phyloP scores from a whole-genome alignment of 805 yeast species.

The Ogataea zsoltii region DNA sequence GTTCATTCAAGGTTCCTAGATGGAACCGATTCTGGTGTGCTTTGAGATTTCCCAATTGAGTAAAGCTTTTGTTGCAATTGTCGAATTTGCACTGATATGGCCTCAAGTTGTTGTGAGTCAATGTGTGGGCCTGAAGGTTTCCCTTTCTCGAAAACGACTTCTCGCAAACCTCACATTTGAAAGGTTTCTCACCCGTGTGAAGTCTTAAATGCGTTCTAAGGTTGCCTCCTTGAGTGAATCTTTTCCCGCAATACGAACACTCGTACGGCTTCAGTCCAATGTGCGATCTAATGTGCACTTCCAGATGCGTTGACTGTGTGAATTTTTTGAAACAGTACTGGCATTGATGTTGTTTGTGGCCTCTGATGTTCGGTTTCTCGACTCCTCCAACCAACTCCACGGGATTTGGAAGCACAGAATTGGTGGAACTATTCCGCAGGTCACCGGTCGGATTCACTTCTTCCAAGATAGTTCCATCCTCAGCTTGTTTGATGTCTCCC shows the following conservation, averaged over 20 bases:
- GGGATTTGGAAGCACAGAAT: constrained; percentile 55
- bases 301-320: constrained; percentile 88
- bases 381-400: constrained; percentile 78
- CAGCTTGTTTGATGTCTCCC: constrained; percentile 61
- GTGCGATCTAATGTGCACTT: constrained; percentile 85
- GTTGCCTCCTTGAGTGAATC: constrained; percentile 90
- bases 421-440: constrained; percentile 13
- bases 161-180: constrained; percentile 72
- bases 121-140: constrained; percentile 81
- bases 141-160: constrained; percentile 87
- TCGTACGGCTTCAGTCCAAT: constrained; percentile 83
- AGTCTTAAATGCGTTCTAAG: constrained; percentile 79
- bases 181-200: constrained; percentile 94
- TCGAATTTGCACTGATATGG: constrained; percentile 83
- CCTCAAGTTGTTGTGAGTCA: constrained; percentile 77
- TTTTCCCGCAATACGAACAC: constrained; percentile 75
- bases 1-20: constrained; percentile 60
- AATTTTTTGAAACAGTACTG: constrained; percentile 77
- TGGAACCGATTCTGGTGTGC: constrained; percentile 94
- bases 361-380: constrained; percentile 53
- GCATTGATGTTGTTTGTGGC: constrained; percentile 64
- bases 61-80: constrained; percentile 78
- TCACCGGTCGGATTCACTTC: constrained; percentile 27
- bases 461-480: constrained; percentile 70
- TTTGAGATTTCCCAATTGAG: constrained; percentile 91